Conservation (phyloP, 208 protist species). For the Borovskyia barvae region DNA sequence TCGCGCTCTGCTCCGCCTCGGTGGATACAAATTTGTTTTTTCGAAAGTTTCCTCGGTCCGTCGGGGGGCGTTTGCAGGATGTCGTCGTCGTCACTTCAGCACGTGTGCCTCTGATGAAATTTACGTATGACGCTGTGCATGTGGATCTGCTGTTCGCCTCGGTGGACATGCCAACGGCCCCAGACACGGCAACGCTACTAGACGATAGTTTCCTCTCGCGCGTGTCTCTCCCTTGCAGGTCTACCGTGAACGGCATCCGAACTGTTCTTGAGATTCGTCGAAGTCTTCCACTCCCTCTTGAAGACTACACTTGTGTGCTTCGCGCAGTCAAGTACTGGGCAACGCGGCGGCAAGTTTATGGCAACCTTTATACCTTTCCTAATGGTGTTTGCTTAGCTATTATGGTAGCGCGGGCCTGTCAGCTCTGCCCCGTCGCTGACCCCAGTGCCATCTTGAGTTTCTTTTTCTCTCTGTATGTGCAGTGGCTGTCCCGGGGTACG, state of each 20-base stretch:
- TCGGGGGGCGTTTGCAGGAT: constrained; percentile 25
- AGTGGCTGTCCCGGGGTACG: constrained; percentile 59
- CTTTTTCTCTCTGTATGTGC: constrained; percentile 86
- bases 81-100: constrained; percentile 64
- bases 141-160: constrained; percentile 84
- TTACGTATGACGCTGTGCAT: constrained; percentile 39
- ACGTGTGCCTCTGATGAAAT: constrained; percentile 84
- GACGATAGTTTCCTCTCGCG: constrained; percentile 50
- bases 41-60: constrained; percentile 40
- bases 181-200: constrained; percentile 52
- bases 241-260: constrained; percentile 75
- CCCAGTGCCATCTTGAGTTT: constrained; percentile 79
- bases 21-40: constrained; percentile 51
- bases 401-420: constrained; percentile 93
- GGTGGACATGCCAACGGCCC: constrained; percentile 41
- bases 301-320: constrained; percentile 55
- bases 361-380: constrained; percentile 94
- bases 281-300: constrained; percentile 38
- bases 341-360: constrained; percentile 90
- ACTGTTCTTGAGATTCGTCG: constrained; percentile 68
- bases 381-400: constrained; percentile 96
- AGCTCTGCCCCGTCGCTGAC: constrained; percentile 85
- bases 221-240: constrained; percentile 49
- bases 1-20: constrained; percentile 54
- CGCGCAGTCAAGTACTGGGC: constrained; percentile 84